Conservation (phyloP, 345 rosid genomes). For the Schrenkiella parvula region DNA sequence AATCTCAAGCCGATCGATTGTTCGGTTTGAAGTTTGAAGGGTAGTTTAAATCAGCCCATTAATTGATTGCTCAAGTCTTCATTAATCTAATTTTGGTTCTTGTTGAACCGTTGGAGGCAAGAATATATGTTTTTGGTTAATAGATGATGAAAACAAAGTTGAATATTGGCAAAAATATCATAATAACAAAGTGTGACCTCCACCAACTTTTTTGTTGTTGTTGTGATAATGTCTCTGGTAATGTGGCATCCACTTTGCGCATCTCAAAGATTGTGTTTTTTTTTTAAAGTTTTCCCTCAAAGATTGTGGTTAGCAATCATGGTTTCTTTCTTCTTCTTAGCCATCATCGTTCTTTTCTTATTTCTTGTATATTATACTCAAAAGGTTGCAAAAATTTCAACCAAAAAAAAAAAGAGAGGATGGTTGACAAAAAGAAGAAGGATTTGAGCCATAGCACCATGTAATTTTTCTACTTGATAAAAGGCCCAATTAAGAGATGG, state of each 20-base stretch:
- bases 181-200: slow-evolving; percentile 20
- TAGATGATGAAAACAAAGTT: slow-evolving; percentile 1
- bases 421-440: background rate
- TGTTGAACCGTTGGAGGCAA: slow-evolving; percentile 11
- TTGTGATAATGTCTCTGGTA: slow-evolving; percentile 19
- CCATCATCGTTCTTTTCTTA: background rate
- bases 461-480: background rate
- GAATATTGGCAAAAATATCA: slow-evolving; percentile 10
- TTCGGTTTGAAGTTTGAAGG: background rate
- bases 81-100: background rate
- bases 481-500: background rate
- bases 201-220: slow-evolving; percentile 26
- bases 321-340: background rate
- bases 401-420: background rate
- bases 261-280: slow-evolving; percentile 18
- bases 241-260: slow-evolving; percentile 32
- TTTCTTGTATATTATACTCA: background rate
- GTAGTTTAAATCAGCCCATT: no score
- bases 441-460: background rate
- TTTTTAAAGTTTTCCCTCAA: background rate
- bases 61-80: background rate
- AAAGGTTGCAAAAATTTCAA: background rate
- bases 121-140: background rate
- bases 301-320: slow-evolving; percentile 29
- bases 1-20: background rate